phyloP scores from a whole-genome alignment of 495 filamentous ascomycete genomes.

The Eremomyces bilateralis region DNA sequence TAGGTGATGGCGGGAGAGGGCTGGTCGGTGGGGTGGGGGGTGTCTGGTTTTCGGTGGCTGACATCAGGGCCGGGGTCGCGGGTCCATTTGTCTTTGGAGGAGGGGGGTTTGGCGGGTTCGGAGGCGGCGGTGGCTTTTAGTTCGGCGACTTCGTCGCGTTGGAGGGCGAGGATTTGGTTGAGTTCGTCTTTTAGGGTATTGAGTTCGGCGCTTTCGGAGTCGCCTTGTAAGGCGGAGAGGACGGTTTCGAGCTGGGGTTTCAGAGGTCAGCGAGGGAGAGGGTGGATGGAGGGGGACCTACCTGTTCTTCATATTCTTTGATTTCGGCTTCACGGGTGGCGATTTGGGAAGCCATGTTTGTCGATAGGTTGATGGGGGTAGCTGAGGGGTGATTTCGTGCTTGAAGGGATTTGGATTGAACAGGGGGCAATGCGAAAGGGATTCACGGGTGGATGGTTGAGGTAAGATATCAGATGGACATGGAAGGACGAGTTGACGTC shows the following conservation, averaged over 20 bases:
- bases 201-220: constrained; percentile 67
- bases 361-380: too few species aligned
- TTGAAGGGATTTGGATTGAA: too few species aligned
- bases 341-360: constrained; percentile 41
- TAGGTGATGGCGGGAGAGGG: constrained; percentile 31
- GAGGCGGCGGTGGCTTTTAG: constrained; percentile 32
- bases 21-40: constrained; percentile 22
- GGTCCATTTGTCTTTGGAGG: constrained; percentile 40
- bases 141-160: constrained; percentile 62
- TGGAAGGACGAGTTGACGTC: too few species aligned
- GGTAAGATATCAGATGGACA: too few species aligned
- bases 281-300: constrained; percentile 15
- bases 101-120: constrained; percentile 24
- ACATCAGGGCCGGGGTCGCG: constrained; percentile 42
- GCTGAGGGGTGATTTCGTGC: too few species aligned
- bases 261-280: not conserved
- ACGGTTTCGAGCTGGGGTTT: constrained; percentile 54
- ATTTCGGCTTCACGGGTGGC: constrained; percentile 49
- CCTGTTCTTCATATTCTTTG: constrained; percentile 69
- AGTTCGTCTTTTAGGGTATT: constrained; percentile 60
- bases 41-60: constrained; percentile 25
- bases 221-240: constrained; percentile 49
- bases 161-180: constrained; percentile 60
- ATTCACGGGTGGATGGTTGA: too few species aligned
- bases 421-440: too few species aligned